Evolutionary conservation across 2,329 filamentous ascomycete genomes (phyloP).

Genomic region (Arthrinium puccinioides): DNA sequence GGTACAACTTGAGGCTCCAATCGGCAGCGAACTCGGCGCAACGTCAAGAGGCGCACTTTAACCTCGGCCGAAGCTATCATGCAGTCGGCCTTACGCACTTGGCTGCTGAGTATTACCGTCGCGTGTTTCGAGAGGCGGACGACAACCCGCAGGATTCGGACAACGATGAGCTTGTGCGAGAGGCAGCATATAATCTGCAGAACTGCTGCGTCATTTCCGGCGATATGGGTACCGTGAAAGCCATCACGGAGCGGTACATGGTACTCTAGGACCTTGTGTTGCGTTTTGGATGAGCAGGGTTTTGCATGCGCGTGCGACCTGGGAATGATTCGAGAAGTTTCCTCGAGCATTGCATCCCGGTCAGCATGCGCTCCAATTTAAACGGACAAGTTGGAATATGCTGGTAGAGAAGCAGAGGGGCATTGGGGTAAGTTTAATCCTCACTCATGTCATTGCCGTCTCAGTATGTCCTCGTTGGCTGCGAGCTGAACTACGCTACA

Average conservation of each 20-base stretch:
- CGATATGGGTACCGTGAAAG: constrained; percentile 51
- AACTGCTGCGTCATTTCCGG: constrained; percentile 58
- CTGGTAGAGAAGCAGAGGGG: no score
- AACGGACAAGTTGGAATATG: no score
- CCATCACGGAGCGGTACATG: constrained; percentile 53
- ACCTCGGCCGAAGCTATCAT: constrained; percentile 70
- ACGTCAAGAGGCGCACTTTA: constrained; percentile 73
- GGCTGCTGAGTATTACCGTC: constrained; percentile 63
- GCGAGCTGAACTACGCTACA: no score
- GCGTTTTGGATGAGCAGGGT: no score
- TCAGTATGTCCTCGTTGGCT: no score
- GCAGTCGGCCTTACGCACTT: constrained; percentile 65
- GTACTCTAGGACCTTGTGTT: constrained; percentile 38
- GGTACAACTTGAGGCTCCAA: constrained; percentile 53
- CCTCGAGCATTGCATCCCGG: no score
- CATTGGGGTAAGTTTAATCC: no score
- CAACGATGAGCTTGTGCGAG: constrained; percentile 54
- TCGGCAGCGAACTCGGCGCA: constrained; percentile 27
- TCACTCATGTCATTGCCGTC: no score
- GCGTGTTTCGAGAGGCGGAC: constrained; percentile 32
- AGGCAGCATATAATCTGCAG: constrained; percentile 71
- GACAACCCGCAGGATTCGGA: constrained; percentile 12
- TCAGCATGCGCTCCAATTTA: no score
- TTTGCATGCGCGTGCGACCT: no score
- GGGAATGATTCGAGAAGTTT: no score